Evolutionary conservation across 805 yeast species (phyloP).

Genomic region (Suhomyces tanzawaensis): DNA sequence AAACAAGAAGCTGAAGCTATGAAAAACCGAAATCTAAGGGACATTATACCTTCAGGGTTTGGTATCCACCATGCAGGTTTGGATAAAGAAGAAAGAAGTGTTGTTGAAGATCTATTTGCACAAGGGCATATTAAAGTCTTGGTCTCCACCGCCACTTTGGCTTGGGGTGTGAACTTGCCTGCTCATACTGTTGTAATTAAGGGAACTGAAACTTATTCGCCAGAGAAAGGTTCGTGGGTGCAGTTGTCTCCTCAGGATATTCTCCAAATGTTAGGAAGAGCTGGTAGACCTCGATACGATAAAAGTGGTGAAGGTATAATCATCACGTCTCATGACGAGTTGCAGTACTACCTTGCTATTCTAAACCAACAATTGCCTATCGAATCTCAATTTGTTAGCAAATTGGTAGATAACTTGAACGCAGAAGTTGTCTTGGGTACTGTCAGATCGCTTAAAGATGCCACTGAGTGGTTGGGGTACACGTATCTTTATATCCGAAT

Average conservation of each 20-base stretch:
- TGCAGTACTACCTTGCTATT: conserved; percentile 87
- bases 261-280: conserved; percentile 96
- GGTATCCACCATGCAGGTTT: conserved; percentile 95
- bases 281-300: conserved; percentile 95
- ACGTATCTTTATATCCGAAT: conserved; percentile 80
- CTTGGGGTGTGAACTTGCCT: conserved; percentile 97
- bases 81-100: conserved; percentile 64
- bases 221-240: conserved; percentile 85
- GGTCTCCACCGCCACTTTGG: conserved; percentile 89
- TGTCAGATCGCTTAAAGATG: conserved; percentile 58
- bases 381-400: conserved; percentile 78
- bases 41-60: conserved; percentile 66
- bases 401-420: conserved; percentile 70
- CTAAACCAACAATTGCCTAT: conserved; percentile 89
- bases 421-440: conserved; percentile 84
- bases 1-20: conserved; percentile 59
- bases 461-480: conserved; percentile 74
- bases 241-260: conserved; percentile 94
- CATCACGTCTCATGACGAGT: conserved; percentile 80
- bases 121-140: conserved; percentile 81
- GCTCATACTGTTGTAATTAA: conserved; percentile 92
- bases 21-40: conserved; percentile 52
- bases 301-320: conserved; percentile 91
- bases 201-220: conserved; percentile 92
- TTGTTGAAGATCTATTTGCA: conserved; percentile 83